Evolutionary conservation across 495 filamentous ascomycete species (phyloP).

Genomic region (Cenococcum geophilum): DNA sequence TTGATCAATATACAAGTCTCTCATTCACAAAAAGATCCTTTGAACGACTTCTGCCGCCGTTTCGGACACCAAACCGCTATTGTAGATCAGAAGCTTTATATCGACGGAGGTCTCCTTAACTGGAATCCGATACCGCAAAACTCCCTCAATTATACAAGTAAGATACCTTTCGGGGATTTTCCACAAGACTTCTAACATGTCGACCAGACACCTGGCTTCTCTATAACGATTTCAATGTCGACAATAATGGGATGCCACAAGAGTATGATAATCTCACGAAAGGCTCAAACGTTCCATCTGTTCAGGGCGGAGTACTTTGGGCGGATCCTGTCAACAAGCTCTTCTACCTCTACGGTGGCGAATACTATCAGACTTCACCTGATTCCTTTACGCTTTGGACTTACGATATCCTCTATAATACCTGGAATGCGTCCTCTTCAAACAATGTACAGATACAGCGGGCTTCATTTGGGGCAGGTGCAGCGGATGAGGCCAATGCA

Average conservation of each 20-base stretch:
- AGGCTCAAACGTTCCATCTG: conserved; percentile 40
- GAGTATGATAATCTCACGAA: conserved; percentile 46
- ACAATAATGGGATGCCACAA: conserved; percentile 42
- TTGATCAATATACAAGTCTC: not conserved
- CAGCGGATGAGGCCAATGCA: conserved; percentile 32
- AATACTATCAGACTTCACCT: conserved; percentile 38
- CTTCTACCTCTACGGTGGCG: conserved; percentile 49
- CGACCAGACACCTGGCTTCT: conserved; percentile 17
- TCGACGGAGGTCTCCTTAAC: conserved; percentile 21
- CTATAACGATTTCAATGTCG: conserved; percentile 9
- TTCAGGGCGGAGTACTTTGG: conserved; percentile 46
- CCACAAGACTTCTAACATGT: not conserved
- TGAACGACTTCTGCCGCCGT: conserved; percentile 20
- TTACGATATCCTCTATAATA: conserved; percentile 43
- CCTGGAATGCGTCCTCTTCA: conserved; percentile 36
- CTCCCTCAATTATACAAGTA: conserved; percentile 22
- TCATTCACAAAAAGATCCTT: conserved; percentile 13
- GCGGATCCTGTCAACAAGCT: conserved; percentile 48
- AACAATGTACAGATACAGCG: conserved; percentile 24
- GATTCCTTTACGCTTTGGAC: conserved; percentile 38
- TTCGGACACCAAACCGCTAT: conserved; percentile 20
- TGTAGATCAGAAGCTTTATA: conserved; percentile 18
- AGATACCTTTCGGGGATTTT: not conserved
- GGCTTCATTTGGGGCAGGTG: conserved; percentile 38
- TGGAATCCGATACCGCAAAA: conserved; percentile 7